Base-by-base conservation (phyloP, 2,329 filamentous ascomycete species). In the Ophiosphaerella herpotricha region DNA sequence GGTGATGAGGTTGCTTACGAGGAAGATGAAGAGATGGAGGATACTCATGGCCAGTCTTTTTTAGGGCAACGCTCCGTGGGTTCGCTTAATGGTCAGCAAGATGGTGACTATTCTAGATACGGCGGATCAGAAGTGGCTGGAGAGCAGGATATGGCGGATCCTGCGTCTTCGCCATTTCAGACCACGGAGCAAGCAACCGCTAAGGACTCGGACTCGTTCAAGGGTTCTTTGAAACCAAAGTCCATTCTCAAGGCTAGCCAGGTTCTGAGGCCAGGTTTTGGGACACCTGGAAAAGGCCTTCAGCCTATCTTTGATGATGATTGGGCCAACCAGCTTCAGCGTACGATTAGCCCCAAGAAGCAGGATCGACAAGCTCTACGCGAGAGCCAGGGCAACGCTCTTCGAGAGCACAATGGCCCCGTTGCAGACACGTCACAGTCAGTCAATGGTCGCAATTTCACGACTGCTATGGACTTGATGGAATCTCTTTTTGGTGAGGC, bases 391-490 rank as follows among this genome's bases (percentile, higher is more conserved):
- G 79, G 78, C 35, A 81, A 83, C 51, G 79, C 80, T 24, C 79
- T 85, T 41, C 79, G 80, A 55, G 77, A 79, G 57, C 75, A 74
- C 52, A 74, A 75, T 45, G 67, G 37, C 50, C 70, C 54, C 56
- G 67, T 42, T 55, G 67, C 59, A 55, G 43, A 72, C 74, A 37
- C 74, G 35, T 54, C 50, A 40, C 66, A 67, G 43, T 66, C 64
- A 40, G 55, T 63, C 42, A 58, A 58, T 38, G 50, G 44, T 41
- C 84, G 84, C 57, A 87, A 88, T 1, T 93, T 96, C 73, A 83
- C 86, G 16, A 96, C 89, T 16, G 92, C 89, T 67, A 96, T 97
- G 75, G 94, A 97, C 77, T 79, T 97, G 71, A 97, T 96, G 91
- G 93, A 96, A 71, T 96, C 91, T 40, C 79, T 97, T 48, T 97